phyloP scores from a whole-genome alignment of 306 rosid genomes.

The Fragaria nilgerrensis region DNA sequence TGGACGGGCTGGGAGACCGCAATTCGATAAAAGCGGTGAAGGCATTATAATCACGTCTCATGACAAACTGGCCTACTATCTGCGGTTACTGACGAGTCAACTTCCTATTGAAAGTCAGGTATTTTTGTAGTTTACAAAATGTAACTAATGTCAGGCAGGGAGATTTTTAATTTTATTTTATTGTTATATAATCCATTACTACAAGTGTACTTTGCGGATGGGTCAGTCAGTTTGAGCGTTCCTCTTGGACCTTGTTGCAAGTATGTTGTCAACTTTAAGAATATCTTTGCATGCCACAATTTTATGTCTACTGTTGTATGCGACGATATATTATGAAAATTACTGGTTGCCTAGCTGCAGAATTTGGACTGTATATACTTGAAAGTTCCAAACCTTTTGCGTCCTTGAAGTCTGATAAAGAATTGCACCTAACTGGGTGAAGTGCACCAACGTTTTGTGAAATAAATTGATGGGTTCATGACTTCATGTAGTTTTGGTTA shows the following conservation, averaged over 20 bases:
- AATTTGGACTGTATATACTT: neutral
- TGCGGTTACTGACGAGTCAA: constrained; percentile 87
- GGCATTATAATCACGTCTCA: constrained; percentile 96
- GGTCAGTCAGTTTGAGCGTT: neutral
- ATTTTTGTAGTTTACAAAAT: constrained; percentile 14
- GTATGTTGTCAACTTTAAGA: neutral
- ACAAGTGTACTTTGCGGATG: neutral
- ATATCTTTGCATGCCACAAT: neutral
- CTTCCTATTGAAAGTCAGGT: constrained; percentile 99
- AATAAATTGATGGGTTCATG: neutral
- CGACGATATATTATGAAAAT: neutral
- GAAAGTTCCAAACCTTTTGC: neutral
- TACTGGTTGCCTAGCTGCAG: neutral
- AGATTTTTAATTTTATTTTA: neutral
- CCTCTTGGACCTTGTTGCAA: neutral
- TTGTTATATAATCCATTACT: neutral
- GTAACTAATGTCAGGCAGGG: neutral
- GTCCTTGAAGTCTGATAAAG: neutral
- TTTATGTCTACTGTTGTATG: neutral
- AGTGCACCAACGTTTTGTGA: neutral
- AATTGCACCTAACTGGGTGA: neutral
- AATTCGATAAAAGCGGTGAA: constrained; percentile 97
- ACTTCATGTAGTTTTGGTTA: too few species aligned
- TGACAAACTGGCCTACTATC: constrained; percentile 83
- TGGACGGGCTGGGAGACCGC: constrained; percentile 99